Evolutionary conservation across 2,329 filamentous ascomycete species (phyloP), one percentile per base, ranked within the genome.

Genomic region (Cladorrhinum sp.): DNA sequence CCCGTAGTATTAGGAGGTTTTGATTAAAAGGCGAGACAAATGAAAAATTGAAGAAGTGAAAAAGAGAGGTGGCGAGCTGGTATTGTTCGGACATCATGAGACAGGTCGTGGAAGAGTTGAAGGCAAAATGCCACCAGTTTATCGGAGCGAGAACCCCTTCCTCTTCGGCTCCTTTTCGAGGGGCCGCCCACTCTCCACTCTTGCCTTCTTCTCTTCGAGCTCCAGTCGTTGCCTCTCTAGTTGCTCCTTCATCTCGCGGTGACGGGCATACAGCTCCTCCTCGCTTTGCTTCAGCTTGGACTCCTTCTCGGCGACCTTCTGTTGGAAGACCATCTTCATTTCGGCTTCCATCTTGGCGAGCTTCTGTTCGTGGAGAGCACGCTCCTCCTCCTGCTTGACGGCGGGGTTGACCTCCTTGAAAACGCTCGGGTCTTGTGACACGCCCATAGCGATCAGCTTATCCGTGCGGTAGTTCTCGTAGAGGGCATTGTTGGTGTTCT

Each of bases 261-360:
- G 95, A 71, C 95, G 90, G 68, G 95, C 93, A 74, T 98, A 98
- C 62, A 99, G 82, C 83, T 99, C 95, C 77, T 99, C 95, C 79
- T 99, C 95, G 83, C 92, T 96, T 82, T 98, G 95, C 82, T 96
- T 96, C 76, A 99, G 83, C 82, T 99, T 99, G 86, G 92, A 96
- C 81, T 99, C 95, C 84, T 99, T 99, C 79, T 99, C 95, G 68
- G 92, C 88, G 30, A 99, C 95, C 89, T 99, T 99, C 77, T 99
- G 95, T 78, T 98, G 95, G 92, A 99, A 99, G 70, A 99, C 95
- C 91, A 97, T 96, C 91, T 99, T 99, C 95, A 99, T 99, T 79
- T 99, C 95, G 73, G 92, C 88, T 80, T 99, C 95, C 95, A 99
- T 99, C 91, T 99, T 99, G 78, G 94, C 92, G 71, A 99, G 91